Percentiles rank a stretch among this genome's conserved stretches.
These are phyloP conservation scores for Penstemon barbatus DNA, from an alignment of 257 asterid species.

Conservation along the genomic window DNA sequence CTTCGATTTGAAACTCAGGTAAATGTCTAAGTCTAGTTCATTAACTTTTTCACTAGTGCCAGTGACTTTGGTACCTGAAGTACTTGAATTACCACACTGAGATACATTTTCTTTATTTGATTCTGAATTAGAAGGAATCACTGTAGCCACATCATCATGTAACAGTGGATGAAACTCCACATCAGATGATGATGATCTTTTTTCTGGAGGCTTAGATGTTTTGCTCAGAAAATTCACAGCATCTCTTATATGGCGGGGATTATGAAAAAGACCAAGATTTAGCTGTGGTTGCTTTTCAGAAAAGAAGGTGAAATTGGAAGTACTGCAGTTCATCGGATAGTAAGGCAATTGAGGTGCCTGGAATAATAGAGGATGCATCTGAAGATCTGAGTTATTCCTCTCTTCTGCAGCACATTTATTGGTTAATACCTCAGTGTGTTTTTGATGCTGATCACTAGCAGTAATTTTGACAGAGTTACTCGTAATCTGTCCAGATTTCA, in stretches of 20 bases:
- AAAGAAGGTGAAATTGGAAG: conserved; percentile 52
- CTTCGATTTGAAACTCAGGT: conserved; percentile 57
- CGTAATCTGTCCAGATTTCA: conserved; percentile 33
- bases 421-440: conserved; percentile 32
- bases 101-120: conserved; percentile 38
- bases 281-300: conserved; percentile 72
- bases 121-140: conserved; percentile 38
- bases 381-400: conserved; percentile 63
- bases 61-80: conserved; percentile 38
- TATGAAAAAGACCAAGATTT: conserved; percentile 69
- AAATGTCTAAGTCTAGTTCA: conserved; percentile 75
- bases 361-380: conserved; percentile 95
- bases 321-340: conserved; percentile 39
- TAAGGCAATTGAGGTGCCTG: conserved; percentile 63
- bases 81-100: conserved; percentile 35
- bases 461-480: conserved; percentile 29
- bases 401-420: conserved; percentile 42
- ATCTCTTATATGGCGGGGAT: conserved; percentile 65
- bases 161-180: conserved; percentile 88
- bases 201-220: conserved; percentile 55
- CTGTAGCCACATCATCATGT: conserved; percentile 47
- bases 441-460: conserved; percentile 40
- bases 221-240: conserved; percentile 63
- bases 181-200: conserved; percentile 42
- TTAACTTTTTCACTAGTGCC: conserved; percentile 42